These are phyloP conservation scores for Closterium sp. DNA, from an alignment of 139 green algal genomes.

Conservation along the genomic window DNA sequence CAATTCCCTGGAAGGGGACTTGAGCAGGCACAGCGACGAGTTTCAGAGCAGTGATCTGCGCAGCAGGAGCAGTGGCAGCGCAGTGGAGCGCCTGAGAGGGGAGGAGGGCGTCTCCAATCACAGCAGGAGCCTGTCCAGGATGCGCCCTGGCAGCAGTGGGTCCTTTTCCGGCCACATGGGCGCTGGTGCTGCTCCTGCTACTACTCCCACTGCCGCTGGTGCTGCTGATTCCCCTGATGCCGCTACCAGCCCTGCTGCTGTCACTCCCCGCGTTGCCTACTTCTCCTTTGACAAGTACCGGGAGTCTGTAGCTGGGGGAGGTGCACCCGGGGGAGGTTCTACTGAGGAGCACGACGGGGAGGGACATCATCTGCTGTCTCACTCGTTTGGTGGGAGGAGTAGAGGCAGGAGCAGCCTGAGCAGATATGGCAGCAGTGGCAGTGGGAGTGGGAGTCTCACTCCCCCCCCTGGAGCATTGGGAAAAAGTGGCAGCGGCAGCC, in stretches of 20 bases:
- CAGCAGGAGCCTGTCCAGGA: neutral
- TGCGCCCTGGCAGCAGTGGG: neutral
- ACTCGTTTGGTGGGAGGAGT: neutral
- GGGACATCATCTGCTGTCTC: neutral
- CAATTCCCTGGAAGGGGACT: neutral
- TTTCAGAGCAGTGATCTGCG: neutral
- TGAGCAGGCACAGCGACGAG: neutral
- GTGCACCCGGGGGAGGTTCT: neutral
- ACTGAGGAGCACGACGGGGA: neutral
- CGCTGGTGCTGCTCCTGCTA: neutral
- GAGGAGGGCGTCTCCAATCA: neutral
- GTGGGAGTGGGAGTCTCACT: neutral
- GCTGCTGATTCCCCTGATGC: neutral
- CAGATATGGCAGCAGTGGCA: neutral
- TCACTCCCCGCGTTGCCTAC: neutral
- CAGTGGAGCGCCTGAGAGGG: neutral
- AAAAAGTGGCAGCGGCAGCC: neutral
- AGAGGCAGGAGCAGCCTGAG: neutral
- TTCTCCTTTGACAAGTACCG: neutral
- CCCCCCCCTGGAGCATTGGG: neutral
- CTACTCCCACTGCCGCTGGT: neutral
- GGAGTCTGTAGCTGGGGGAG: neutral
- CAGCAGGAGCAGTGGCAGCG: neutral
- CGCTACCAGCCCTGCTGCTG: neutral
- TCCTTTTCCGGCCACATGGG: neutral